These are phyloP conservation scores for Nematodospora valgi DNA, from an alignment of 805 yeast genomes.

Conservation along the genomic window DNA sequence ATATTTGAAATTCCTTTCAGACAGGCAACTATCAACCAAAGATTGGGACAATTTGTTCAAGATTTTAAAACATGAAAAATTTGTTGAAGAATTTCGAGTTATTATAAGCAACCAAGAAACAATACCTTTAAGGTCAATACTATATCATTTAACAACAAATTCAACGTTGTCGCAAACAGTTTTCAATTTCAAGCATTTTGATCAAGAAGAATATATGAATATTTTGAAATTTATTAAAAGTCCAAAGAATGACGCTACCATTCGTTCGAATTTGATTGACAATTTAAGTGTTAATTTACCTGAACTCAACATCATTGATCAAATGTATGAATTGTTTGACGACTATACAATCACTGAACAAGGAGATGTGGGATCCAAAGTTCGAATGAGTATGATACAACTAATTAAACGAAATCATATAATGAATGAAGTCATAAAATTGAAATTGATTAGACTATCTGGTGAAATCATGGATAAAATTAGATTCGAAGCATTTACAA, in stretches of 20 bases:
- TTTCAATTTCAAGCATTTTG: slow-evolving; percentile 18
- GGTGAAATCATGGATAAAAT: slow-evolving; percentile 63
- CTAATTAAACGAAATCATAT: slow-evolving; percentile 30
- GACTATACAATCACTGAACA: slow-evolving; percentile 78
- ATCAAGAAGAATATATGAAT: slow-evolving; percentile 11
- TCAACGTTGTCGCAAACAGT: slow-evolving; percentile 19
- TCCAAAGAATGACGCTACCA: slow-evolving; percentile 25
- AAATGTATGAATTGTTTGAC: slow-evolving; percentile 44
- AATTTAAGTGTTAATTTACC: slow-evolving; percentile 15
- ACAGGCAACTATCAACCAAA: neutral
- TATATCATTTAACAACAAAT: slow-evolving; percentile 35
- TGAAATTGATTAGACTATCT: slow-evolving; percentile 49
- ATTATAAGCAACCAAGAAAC: slow-evolving; percentile 14
- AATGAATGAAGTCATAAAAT: slow-evolving; percentile 14
- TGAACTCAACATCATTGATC: slow-evolving; percentile 6
- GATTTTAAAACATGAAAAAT: slow-evolving; percentile 11
- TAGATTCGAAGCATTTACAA: slow-evolving; percentile 37
- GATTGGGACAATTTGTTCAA: slow-evolving; percentile 18
- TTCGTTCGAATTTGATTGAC: slow-evolving; percentile 23
- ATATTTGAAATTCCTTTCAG: slow-evolving; percentile 17
- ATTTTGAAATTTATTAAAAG: slow-evolving; percentile 25
- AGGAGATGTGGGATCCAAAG: slow-evolving; percentile 89
- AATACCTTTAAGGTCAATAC: slow-evolving; percentile 21
- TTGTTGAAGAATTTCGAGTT: slow-evolving; percentile 10
- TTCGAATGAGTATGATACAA: slow-evolving; percentile 51